phyloP scores from a whole-genome alignment of 1,139 yeast species.

The Hansenula sp. region DNA sequence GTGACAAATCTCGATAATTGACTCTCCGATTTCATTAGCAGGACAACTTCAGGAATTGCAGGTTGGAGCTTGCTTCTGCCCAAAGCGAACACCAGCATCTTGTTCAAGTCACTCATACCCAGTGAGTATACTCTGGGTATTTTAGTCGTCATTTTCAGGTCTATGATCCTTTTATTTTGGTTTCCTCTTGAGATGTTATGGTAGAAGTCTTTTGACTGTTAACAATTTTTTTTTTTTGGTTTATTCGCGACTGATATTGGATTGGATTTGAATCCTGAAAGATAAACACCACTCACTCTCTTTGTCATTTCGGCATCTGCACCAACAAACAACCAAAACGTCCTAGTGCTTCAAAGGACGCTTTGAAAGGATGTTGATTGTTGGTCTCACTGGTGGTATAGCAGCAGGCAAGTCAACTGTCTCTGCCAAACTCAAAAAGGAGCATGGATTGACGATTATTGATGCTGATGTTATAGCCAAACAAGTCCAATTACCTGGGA shows the following conservation, averaged over 20 bases:
- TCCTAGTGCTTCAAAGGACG: no score
- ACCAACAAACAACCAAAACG: neutral
- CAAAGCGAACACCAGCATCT: constrained; percentile 13
- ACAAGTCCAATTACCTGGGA: constrained; percentile 80
- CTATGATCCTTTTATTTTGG: neutral
- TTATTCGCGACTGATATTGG: no score
- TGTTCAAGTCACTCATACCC: constrained; percentile 15
- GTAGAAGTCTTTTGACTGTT: no score
- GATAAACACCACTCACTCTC: no score
- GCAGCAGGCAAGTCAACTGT: constrained; percentile 96
- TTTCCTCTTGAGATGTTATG: neutral
- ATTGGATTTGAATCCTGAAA: no score
- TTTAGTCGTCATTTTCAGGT: neutral
- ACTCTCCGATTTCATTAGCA: constrained; percentile 37
- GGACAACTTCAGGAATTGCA: constrained; percentile 34
- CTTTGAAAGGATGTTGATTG: constrained; percentile 76
- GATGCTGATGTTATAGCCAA: constrained; percentile 92
- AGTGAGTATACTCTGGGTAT: constrained; percentile 20
- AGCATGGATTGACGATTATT: constrained; percentile 55
- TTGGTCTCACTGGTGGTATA: constrained; percentile 95
- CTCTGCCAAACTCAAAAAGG: constrained; percentile 50
- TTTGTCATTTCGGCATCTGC: neutral
- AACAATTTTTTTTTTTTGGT: no score
- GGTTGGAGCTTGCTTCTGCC: constrained; percentile 30
- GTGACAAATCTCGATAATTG: constrained; percentile 37